Evolutionary conservation across 2,329 filamentous ascomycete species (phyloP).

Genomic region (Arthroderma uncinatum): DNA sequence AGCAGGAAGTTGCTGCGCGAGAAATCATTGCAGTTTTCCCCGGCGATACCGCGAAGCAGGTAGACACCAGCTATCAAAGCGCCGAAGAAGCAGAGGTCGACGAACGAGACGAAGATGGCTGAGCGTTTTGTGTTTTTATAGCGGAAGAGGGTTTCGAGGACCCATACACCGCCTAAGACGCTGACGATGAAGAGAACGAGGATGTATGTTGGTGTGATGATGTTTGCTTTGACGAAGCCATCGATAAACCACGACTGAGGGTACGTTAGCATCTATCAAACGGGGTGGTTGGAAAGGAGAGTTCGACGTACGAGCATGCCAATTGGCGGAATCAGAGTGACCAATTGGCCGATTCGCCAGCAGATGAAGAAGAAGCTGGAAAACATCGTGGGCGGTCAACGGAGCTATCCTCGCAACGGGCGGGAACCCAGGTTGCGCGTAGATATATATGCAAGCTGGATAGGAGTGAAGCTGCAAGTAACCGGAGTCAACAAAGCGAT

Average conservation of each 20-base stretch:
- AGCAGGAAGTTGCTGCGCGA: conserved; percentile 42
- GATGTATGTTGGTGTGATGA: conserved; percentile 49
- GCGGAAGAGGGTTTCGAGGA: conserved; percentile 48
- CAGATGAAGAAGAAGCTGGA: conserved; percentile 50
- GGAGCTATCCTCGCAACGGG: conserved; percentile 32
- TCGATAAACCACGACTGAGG: conserved; percentile 50
- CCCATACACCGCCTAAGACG: conserved; percentile 51
- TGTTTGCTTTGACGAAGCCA: conserved; percentile 45
- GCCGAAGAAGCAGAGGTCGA: conserved; percentile 52
- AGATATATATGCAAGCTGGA: background rate
- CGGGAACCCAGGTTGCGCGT: background rate
- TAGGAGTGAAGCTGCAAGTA: background rate
- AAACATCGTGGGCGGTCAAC: conserved; percentile 29
- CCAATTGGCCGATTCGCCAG: conserved; percentile 50
- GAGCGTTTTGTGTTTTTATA: conserved; percentile 50
- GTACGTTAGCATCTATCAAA: background rate
- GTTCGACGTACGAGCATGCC: conserved; percentile 45
- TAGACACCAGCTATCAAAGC: conserved; percentile 53
- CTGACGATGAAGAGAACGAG: conserved; percentile 55
- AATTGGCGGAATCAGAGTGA: conserved; percentile 52
- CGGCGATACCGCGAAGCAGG: conserved; percentile 45
- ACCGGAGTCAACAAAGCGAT: background rate
- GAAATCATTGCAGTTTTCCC: conserved; percentile 58
- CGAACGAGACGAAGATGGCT: conserved; percentile 47
- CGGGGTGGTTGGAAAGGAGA: background rate